Conservation (phyloP, 2,329 filamentous ascomycete species). For the Elsinoe arachidis region DNA sequence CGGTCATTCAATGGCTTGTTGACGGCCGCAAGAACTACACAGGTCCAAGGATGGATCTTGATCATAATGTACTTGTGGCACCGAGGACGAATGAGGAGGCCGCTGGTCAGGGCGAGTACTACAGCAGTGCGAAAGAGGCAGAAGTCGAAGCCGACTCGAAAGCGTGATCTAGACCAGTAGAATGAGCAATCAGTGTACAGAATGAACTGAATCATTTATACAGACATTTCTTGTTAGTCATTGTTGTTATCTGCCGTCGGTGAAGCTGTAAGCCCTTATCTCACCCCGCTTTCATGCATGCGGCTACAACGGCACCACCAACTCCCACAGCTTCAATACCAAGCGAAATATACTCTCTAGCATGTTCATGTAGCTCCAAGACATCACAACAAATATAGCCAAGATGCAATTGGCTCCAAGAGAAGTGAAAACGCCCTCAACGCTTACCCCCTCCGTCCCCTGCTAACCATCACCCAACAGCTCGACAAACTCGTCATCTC, state of each 20-base stretch:
- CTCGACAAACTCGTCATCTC: conserved; percentile 94
- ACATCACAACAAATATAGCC: neutral
- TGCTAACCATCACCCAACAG: conserved; percentile 38
- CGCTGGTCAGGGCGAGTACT: neutral
- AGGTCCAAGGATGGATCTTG: conserved; percentile 35
- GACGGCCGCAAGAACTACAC: conserved; percentile 54
- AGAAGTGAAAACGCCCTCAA: conserved; percentile 22
- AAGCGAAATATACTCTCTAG: neutral
- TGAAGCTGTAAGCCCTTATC: conserved; percentile 8
- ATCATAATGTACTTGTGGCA: conserved; percentile 24
- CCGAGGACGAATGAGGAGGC: conserved; percentile 15
- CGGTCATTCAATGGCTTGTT: conserved; percentile 50
- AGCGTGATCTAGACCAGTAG: neutral
- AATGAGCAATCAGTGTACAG: neutral
- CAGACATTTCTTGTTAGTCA: neutral
- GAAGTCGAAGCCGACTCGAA: neutral
- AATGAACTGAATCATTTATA: no score
- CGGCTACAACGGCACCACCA: neutral
- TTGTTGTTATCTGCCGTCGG: neutral
- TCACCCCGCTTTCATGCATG: neutral
- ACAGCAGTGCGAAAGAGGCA: neutral
- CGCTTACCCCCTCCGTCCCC: neutral
- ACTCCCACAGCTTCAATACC: neutral
- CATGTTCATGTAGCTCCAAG: neutral
- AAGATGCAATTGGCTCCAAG: conserved; percentile 31